Base-by-base conservation (phyloP, 495 filamentous ascomycete species). In the Penicillium coffeae region DNA sequence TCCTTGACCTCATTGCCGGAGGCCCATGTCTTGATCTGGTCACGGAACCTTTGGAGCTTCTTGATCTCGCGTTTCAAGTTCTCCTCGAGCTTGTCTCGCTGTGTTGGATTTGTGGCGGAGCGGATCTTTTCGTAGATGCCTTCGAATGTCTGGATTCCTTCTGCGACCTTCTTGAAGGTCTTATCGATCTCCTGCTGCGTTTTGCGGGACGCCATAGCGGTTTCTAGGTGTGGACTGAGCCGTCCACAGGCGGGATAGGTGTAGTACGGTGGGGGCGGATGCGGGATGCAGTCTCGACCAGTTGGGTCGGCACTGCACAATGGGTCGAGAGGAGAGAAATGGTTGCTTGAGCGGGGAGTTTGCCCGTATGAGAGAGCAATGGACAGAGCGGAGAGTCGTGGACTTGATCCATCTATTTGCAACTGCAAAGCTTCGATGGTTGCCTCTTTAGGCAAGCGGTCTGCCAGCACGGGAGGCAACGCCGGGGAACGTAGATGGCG, bases 11-110 rank as follows among this genome's bases (percentile, higher is more conserved):
- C 93, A 74, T 93, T 96, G 66, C 85, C 87, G 2, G 90, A 86
- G 2, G 90, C 90, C 93, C 93, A 98, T 77, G 90, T 88, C 72
- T 98, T 98, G 76, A 98, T 96, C 74, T 97, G 92, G 68, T 98
- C 93, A 49, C 93, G 88, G 70, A 90, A 86, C 54, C 93, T 78
- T 70, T 98, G 93, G 15, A 98, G 84, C 78, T 98, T 98, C 83
- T 98, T 98, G 82, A 97, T 97, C 73, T 97, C 94, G 54, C 92
- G 87, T 74, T 98, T 98, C 53, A 98, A 79, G 60, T 91, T 86
- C 66, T 98, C 93, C 69, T 97, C 93, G 27, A 93, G 81, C 74
- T 96, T 97, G 68, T 98, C 94, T 64, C 95, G 95, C 69, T 97
- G 93, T 27, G 94, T 89, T 48, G 86, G 78, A 69, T 97, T 98